Conservation (phyloP, 2,329 filamentous ascomycete genomes). For the Aspergillus luchuensis region DNA sequence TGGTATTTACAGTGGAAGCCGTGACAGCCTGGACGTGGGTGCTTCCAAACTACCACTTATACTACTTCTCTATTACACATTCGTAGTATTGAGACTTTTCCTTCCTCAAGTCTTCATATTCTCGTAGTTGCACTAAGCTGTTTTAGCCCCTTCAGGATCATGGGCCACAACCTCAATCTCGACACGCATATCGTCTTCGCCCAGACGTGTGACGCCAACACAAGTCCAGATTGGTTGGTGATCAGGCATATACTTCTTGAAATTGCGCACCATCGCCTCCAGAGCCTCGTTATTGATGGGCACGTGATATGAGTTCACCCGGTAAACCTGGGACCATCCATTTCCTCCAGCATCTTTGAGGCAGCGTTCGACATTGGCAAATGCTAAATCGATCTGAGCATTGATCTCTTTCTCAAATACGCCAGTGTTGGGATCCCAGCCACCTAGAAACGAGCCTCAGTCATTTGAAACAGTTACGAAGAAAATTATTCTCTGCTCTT, state of each 20-base stretch:
- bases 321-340: slow-evolving; percentile 51
- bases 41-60: too few species aligned
- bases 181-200: slow-evolving; percentile 54
- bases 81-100: too few species aligned
- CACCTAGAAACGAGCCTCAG: slow-evolving; percentile 26
- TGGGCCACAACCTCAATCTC: slow-evolving; percentile 61
- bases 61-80: too few species aligned
- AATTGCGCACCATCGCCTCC: slow-evolving; percentile 49
- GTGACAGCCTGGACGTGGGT: too few species aligned
- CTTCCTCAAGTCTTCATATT: too few species aligned
- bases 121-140: too few species aligned
- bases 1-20: too few species aligned
- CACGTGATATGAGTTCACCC: slow-evolving; percentile 51
- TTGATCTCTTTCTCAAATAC: slow-evolving; percentile 40
- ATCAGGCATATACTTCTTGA: slow-evolving; percentile 55
- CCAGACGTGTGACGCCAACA: slow-evolving; percentile 54
- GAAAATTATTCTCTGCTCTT: neutral
- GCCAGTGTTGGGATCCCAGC: slow-evolving; percentile 34
- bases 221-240: slow-evolving; percentile 58
- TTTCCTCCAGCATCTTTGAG: slow-evolving; percentile 58
- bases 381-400: slow-evolving; percentile 55
- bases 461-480: too few species aligned
- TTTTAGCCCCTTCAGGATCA: slow-evolving; percentile 25
- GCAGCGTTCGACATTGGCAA: slow-evolving; percentile 57
- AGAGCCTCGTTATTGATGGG: slow-evolving; percentile 45